These are phyloP conservation scores for Petunia secreta DNA, from an alignment of 257 asterid species.

Conservation along the genomic window DNA sequence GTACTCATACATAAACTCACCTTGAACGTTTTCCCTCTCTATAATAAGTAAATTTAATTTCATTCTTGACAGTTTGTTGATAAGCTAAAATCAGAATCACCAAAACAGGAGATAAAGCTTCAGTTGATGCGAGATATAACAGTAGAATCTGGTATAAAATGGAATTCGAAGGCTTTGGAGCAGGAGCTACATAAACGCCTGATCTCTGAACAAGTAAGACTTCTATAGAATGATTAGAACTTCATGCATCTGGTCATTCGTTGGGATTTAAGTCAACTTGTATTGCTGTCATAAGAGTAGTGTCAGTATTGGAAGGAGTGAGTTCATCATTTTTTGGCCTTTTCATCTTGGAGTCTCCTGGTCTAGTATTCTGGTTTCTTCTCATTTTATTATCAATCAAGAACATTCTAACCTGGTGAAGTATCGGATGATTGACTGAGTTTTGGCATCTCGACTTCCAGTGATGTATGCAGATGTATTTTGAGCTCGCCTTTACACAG, in stretches of 20 bases:
- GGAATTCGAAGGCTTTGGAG: constrained; percentile 68
- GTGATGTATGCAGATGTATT: not conserved
- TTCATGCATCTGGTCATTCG: not conserved
- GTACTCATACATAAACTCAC: not conserved
- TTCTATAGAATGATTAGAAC: not conserved
- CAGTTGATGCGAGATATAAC: constrained; percentile 70
- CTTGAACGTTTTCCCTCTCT: not conserved
- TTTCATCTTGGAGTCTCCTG: not conserved
- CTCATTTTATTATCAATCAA: not conserved
- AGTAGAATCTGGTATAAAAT: constrained; percentile 55
- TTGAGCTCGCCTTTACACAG: not conserved
- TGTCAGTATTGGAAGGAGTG: not conserved
- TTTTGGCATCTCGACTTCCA: not conserved
- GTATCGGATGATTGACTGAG: not conserved
- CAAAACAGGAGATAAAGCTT: constrained; percentile 62
- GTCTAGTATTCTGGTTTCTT: too few relatives aligned
- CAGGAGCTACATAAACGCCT: constrained; percentile 47
- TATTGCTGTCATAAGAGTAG: not conserved
- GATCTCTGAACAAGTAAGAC: constrained; percentile 46
- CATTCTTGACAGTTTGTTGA: constrained; percentile 53
- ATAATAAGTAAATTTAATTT: not conserved
- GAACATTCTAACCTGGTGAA: not conserved
- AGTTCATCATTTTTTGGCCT: not conserved
- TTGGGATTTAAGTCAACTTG: not conserved
- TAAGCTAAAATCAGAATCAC: constrained; percentile 53